Conservation (phyloP, 148 eudicot species). For the Fagopyrum tataricum region DNA sequence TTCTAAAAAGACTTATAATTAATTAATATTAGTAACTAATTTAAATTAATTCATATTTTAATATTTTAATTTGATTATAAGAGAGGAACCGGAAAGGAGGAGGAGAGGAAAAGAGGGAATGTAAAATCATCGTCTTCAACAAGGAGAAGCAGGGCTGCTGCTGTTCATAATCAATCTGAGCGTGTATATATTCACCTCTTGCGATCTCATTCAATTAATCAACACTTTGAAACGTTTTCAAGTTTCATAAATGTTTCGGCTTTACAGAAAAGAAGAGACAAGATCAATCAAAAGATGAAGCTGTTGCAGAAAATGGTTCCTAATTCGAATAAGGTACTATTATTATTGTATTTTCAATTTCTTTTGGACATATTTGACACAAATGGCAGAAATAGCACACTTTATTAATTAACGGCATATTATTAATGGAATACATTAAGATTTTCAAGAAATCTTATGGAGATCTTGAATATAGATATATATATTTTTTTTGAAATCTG, state of each 20-base stretch:
- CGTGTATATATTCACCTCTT: constrained; percentile 34
- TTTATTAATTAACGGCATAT: no score
- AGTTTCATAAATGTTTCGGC: background rate
- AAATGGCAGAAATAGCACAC: background rate
- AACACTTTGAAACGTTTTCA: background rate
- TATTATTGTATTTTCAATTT: no score
- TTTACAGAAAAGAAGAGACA: constrained; percentile 85
- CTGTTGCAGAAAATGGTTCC: constrained; percentile 90
- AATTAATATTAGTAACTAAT: background rate
- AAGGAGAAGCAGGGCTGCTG: constrained; percentile 79
- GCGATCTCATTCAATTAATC: background rate
- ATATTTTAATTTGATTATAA: background rate
- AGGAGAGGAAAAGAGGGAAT: constrained; percentile 29
- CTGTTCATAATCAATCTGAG: constrained; percentile 86
- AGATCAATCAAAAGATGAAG: constrained; percentile 86
- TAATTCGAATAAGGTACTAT: constrained; percentile 74
- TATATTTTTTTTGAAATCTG: no score
- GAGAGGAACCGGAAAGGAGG: constrained; percentile 33
- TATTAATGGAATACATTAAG: no score
- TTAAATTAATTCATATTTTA: background rate
- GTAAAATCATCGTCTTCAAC: constrained; percentile 41
- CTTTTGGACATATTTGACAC: no score
- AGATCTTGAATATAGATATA: no score
- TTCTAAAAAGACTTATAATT: background rate
- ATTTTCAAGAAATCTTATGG: no score